A percentile compares a stretch with the other conserved stretches of the same genome.
Evolutionary conservation across 352 stramenopile species (phyloP).

Genomic region (Pythium vanterpoolii): DNA sequence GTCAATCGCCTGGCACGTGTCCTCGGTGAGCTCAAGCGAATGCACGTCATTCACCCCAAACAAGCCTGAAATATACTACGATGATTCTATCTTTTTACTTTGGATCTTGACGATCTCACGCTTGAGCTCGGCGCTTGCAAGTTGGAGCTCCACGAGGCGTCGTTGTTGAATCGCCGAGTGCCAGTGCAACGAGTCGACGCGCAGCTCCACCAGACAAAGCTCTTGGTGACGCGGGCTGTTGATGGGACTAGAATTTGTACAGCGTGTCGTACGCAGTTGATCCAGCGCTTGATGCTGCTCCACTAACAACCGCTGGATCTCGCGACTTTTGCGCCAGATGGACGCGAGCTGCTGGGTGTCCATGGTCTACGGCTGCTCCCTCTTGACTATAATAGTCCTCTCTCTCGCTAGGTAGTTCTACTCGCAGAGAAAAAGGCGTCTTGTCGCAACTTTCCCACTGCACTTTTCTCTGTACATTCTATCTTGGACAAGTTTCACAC

Average conservation of each 20-base stretch:
- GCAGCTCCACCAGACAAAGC: neutral
- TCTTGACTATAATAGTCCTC: neutral
- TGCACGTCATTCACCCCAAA: too few relatives aligned
- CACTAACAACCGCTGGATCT: slow-evolving; percentile 1
- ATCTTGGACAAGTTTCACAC: too few relatives aligned
- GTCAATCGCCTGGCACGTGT: slow-evolving; percentile 4
- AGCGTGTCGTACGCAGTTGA: neutral
- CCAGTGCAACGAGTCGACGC: neutral
- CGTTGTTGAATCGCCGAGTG: neutral
- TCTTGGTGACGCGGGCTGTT: neutral
- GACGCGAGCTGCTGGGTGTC: neutral
- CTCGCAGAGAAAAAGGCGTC: neutral
- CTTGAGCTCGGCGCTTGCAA: neutral
- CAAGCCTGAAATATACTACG: too few relatives aligned
- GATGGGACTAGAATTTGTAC: neutral
- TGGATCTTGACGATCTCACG: neutral
- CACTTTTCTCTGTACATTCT: neutral
- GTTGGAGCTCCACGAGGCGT: neutral
- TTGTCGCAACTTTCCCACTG: neutral
- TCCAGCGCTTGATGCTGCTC: neutral
- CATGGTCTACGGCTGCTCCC: neutral
- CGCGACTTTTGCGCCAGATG: neutral
- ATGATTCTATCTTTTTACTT: neutral
- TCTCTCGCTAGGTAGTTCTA: neutral
- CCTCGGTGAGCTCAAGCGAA: neutral